phyloP scores from a whole-genome alignment of 257 asterid species.

The Buddleja alternifolia region DNA sequence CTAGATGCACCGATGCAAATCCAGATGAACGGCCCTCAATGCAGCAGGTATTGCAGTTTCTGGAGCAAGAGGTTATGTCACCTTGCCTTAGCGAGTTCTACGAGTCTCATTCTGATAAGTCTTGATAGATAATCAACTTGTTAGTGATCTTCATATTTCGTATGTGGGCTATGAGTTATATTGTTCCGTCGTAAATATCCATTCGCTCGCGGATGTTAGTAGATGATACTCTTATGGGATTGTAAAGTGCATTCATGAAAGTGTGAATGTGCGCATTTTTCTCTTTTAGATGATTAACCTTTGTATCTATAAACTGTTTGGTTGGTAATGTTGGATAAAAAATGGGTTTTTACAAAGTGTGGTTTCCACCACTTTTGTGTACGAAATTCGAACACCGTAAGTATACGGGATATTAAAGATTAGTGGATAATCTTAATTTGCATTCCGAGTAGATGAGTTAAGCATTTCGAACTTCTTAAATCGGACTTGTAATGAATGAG shows the following conservation, averaged over 20 bases:
- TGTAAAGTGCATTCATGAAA: conserved; percentile 23
- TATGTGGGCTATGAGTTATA: not conserved
- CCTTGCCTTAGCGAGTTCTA: conserved; percentile 80
- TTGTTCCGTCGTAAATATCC: not conserved
- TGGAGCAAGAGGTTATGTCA: conserved; percentile 95
- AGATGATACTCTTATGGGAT: conserved; percentile 26
- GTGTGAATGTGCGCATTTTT: conserved; percentile 31
- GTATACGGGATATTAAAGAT: too few species aligned
- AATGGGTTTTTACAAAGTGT: too few species aligned
- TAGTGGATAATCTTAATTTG: too few species aligned
- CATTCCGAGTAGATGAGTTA: too few species aligned
- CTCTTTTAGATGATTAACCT: not conserved
- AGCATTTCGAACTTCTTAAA: too few species aligned
- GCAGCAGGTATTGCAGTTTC: conserved; percentile 86
- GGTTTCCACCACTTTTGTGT: too few species aligned
- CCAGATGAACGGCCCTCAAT: conserved; percentile 86
- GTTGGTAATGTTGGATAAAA: too few species aligned
- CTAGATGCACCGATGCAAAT: conserved; percentile 80
- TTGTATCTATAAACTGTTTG: conserved; percentile 10
- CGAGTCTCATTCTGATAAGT: conserved; percentile 84
- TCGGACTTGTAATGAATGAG: too few species aligned
- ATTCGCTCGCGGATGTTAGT: conserved; percentile 3
- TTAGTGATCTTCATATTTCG: not conserved
- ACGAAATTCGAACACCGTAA: too few species aligned
- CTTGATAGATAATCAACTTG: conserved; percentile 33